Evolutionary conservation across 164 flowering plant species (phyloP).

Genomic region (Akebia trifoliata): DNA sequence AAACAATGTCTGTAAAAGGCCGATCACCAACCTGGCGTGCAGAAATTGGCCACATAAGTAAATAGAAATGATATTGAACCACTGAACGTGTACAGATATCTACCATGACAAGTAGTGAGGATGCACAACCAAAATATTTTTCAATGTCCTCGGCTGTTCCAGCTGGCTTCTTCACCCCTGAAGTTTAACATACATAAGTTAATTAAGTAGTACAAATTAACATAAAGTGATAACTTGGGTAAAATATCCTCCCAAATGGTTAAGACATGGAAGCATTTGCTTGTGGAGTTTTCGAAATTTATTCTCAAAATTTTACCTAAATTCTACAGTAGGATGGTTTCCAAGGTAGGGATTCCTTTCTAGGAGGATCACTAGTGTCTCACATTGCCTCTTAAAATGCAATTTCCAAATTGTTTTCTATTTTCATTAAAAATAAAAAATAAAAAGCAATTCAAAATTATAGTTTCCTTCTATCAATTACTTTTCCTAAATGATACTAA

Average conservation of each 20-base stretch:
- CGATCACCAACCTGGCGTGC: slow-evolving; percentile 83
- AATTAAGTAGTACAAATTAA: background rate
- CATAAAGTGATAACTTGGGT: background rate
- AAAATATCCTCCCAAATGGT: background rate
- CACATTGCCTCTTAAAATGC: no score
- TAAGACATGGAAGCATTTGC: no score
- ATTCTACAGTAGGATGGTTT: no score
- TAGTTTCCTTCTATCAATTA: no score
- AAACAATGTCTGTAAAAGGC: slow-evolving; percentile 79
- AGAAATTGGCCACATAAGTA: slow-evolving; percentile 1
- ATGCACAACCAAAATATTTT: slow-evolving; percentile 64
- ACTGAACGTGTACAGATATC: background rate
- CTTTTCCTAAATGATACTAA: no score
- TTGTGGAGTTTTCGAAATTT: no score
- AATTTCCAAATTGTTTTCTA: no score
- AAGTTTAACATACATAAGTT: background rate
- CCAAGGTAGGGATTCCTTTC: no score
- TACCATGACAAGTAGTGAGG: slow-evolving; percentile 75
- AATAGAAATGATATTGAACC: background rate
- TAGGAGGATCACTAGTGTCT: no score
- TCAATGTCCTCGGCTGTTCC: slow-evolving; percentile 83
- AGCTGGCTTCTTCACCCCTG: slow-evolving; percentile 86
- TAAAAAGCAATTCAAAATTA: no score
- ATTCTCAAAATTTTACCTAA: no score
- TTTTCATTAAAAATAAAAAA: no score